phyloP scores from a whole-genome alignment of 148 eudicot genomes.

The Rhododendron griersonianum region DNA sequence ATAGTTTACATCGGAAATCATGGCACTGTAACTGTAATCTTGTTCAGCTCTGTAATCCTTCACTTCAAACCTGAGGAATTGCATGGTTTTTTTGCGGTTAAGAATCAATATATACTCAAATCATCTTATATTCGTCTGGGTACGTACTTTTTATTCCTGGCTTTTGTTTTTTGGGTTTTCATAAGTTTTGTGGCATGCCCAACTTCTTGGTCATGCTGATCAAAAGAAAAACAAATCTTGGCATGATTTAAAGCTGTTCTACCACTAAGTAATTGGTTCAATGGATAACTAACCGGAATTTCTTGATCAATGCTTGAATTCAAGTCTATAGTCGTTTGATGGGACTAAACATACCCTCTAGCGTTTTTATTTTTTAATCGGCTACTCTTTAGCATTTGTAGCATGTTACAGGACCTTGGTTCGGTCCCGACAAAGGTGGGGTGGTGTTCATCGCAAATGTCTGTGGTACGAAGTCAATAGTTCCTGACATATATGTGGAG shows the following conservation, averaged over 20 bases:
- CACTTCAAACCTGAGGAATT: neutral
- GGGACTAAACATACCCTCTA: neutral
- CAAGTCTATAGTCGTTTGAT: neutral
- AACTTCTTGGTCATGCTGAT: neutral
- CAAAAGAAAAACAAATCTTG: neutral
- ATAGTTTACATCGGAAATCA: neutral
- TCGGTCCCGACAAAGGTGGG: neutral
- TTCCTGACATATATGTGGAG: no score
- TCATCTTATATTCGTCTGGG: neutral
- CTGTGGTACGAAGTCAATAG: neutral
- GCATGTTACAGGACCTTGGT: neutral
- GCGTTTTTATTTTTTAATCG: no score
- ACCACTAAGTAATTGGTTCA: neutral
- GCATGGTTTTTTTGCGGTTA: neutral
- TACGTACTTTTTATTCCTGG: neutral
- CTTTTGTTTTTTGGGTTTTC: neutral
- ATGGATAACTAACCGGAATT: neutral
- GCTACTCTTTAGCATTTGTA: neutral
- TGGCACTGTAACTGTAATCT: neutral
- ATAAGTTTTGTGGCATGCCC: neutral
- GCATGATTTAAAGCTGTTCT: neutral
- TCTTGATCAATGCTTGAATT: neutral
- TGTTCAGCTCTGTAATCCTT: neutral
- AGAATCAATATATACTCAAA: neutral
- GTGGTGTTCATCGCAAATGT: neutral